Conservation (phyloP, 768 basidiomycete genomes). For the Tricholoma sp. region DNA sequence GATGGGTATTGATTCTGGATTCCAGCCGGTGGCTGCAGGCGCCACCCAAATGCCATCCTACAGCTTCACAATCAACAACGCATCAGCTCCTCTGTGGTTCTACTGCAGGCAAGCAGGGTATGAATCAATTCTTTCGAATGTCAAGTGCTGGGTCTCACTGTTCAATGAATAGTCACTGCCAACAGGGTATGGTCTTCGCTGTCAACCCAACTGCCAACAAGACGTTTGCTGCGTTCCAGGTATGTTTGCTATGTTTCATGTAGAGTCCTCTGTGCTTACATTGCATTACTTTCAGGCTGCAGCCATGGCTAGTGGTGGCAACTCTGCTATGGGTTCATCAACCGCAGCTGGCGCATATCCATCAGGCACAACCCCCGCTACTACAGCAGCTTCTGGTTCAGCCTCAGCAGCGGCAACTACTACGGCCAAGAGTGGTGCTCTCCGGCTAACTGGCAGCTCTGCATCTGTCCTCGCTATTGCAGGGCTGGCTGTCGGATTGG, state of each 20-base stretch:
- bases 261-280: neutral
- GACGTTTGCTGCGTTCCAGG: slow-evolving; percentile 45
- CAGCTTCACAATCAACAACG: slow-evolving; percentile 42
- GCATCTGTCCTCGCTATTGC: slow-evolving; percentile 26
- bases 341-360: neutral
- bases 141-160: neutral
- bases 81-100: slow-evolving; percentile 54
- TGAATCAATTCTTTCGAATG: slow-evolving; percentile 1
- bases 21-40: slow-evolving; percentile 30
- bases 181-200: slow-evolving; percentile 57
- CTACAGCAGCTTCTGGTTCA: neutral
- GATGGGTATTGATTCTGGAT: slow-evolving; percentile 48
- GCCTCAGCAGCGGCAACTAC: neutral
- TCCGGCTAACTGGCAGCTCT: slow-evolving; percentile 26
- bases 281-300: slow-evolving; percentile 2
- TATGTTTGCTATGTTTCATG: slow-evolving; percentile 6
- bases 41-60: slow-evolving; percentile 34
- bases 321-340: neutral
- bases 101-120: slow-evolving; percentile 45
- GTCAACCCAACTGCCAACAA: slow-evolving; percentile 45
- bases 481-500: slow-evolving; percentile 28
- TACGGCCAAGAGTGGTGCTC: slow-evolving; percentile 19
- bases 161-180: slow-evolving; percentile 36
- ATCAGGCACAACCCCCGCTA: neutral
- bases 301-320: slow-evolving; percentile 15